A percentile compares a stretch with the other conserved stretches of the same genome.
These are phyloP conservation scores for Phytopythium kandeliae DNA, from an alignment of 352 stramenopile species.

Conservation along the genomic window DNA sequence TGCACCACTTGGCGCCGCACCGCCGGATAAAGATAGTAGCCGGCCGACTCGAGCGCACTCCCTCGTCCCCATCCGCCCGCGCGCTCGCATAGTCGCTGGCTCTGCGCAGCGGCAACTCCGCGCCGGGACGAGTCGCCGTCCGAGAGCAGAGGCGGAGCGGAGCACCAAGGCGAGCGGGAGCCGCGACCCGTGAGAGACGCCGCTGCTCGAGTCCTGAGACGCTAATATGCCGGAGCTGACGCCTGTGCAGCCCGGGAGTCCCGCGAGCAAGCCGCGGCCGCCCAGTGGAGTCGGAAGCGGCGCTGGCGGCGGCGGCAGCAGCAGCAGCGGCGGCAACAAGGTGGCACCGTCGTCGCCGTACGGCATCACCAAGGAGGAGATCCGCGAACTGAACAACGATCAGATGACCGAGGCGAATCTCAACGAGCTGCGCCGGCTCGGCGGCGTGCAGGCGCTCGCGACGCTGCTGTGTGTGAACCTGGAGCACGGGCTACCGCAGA, in stretches of 20 bases:
- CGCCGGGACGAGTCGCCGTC: background rate
- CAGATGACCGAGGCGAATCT: slow-evolving; percentile 81
- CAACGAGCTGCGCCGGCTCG: slow-evolving; percentile 48
- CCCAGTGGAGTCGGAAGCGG: slow-evolving; percentile 12
- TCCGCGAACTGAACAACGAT: slow-evolving; percentile 65
- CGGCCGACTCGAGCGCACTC: background rate
- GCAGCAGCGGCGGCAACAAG: slow-evolving; percentile 38
- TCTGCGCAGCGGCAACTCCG: background rate
- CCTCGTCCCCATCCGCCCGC: background rate
- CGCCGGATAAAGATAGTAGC: background rate
- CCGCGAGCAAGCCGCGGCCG: slow-evolving; percentile 18
- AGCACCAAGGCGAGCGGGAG: too few species aligned
- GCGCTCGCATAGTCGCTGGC: background rate
- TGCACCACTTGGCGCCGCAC: background rate
- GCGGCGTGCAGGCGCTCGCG: slow-evolving; percentile 44
- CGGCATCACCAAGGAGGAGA: slow-evolving; percentile 63
- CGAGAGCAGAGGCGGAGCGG: background rate
- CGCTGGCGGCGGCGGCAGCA: slow-evolving; percentile 29
- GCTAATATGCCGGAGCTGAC: slow-evolving; percentile 36
- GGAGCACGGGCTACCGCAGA: slow-evolving; percentile 52
- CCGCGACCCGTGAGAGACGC: background rate
- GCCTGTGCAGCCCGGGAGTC: slow-evolving; percentile 27
- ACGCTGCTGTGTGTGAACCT: slow-evolving; percentile 66
- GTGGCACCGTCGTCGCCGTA: slow-evolving; percentile 66
- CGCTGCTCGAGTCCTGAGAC: background rate